Evolutionary conservation across 2,329 filamentous ascomycete genomes (phyloP).

Genomic region (Akanthomyces muscarius): DNA sequence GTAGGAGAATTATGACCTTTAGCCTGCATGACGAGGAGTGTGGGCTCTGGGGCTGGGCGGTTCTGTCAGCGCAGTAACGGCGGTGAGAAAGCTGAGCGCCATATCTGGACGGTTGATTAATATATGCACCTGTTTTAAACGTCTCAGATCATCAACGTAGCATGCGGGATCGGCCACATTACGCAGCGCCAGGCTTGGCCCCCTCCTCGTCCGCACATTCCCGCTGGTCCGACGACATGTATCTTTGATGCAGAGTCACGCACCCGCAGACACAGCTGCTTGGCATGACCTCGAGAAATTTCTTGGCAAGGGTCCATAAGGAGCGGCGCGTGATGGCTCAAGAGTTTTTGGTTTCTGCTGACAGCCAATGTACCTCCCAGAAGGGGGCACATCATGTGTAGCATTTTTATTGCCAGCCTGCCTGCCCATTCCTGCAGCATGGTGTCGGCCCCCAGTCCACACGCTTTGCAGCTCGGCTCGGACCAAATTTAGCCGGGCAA

Average conservation of each 20-base stretch:
- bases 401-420: not conserved
- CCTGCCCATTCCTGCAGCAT: not conserved
- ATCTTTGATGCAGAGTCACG: not conserved
- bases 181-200: not conserved
- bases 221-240: not conserved
- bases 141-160: slow-evolving; percentile 1
- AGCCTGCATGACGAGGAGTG: not conserved
- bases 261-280: not conserved
- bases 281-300: not conserved
- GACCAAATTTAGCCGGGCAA: not conserved
- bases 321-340: not conserved
- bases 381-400: not conserved
- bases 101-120: not conserved
- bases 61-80: not conserved
- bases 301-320: slow-evolving; percentile 4
- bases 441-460: not conserved
- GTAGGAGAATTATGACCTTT: not conserved
- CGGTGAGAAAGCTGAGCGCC: not conserved
- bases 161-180: slow-evolving; percentile 1
- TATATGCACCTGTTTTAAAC: not conserved
- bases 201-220: not conserved
- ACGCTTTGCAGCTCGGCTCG: not conserved
- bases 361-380: not conserved
- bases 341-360: not conserved
- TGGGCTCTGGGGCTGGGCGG: not conserved